Base-by-base conservation (phyloP, 176 grass and related monocot genomes). In the maize (Zea mays) region DNA sequence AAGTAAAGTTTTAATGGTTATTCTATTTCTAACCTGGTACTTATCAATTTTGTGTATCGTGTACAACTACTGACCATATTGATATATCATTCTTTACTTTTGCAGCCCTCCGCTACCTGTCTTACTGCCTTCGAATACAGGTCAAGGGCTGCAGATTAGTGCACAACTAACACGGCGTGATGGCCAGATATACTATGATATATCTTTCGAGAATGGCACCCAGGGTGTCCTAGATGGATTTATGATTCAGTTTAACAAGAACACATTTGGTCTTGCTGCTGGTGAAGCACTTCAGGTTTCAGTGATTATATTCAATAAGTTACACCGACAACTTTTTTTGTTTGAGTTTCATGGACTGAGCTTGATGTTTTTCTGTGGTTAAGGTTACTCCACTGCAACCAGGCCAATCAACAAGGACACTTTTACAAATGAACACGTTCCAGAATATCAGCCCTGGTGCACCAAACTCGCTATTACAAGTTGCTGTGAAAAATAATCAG, bases 221-320 rank as follows among this genome's bases (percentile, higher is more conserved):
- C 87, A 93, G 80, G 35, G 71, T 66, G 67, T 80, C n/a, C 77
- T 95, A 51, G 96, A 99, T 90, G 96, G 96, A 76, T 99, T 99
- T 83, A 99, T 99, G 96, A 99, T 99, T 63, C 96, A 99, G 82
- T 99, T 99, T 84, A 99, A 95, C 88, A 99, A 99, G 81, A 99
- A 95, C 59, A 90, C 96, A 43, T 95, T 99, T 85, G 92, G 96
- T 79, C 78, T 99, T 86, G 89, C 87, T 69, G 90, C 92, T 49
- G 96, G 85, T 69, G 89, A 83, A 72, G 90, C 96, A 87, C 86
- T 99, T 79, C 92, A 99, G 92, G 96, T 99, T 43, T 72, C 56
- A 61, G 48, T 40, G 43, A 44, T 12, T 81, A 45, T 46, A 35
- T 81, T n/a, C 10, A 73, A 56, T 42, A 36, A 17, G 63, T 50